Conservation (phyloP, 2,329 filamentous ascomycete species). For the Alternaria sp. region DNA sequence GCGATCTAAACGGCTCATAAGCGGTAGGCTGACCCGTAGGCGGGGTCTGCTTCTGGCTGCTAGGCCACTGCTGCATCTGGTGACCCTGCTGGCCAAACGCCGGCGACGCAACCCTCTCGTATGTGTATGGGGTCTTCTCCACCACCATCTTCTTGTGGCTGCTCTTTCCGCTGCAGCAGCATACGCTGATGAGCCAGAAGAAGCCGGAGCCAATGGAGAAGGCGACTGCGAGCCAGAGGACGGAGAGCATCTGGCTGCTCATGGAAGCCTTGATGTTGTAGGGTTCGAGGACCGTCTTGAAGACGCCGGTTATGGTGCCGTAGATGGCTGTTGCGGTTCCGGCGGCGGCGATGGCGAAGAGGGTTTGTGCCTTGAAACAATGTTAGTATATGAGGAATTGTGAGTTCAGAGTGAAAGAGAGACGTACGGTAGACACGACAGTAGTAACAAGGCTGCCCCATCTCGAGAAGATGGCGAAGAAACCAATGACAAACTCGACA, state of each 20-base stretch:
- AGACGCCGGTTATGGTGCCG: slow-evolving; percentile 69
- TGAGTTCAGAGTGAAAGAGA: background rate
- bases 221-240: slow-evolving; percentile 79
- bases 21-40: slow-evolving; percentile 36
- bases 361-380: slow-evolving; percentile 52
- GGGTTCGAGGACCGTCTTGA: slow-evolving; percentile 69
- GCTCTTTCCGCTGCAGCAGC: slow-evolving; percentile 81
- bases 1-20: slow-evolving; percentile 53
- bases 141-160: slow-evolving; percentile 55
- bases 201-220: slow-evolving; percentile 77
- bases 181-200: slow-evolving; percentile 92
- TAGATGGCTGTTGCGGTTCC: slow-evolving; percentile 77
- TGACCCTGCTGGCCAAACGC: slow-evolving; percentile 45
- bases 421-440: slow-evolving; percentile 71
- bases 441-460: slow-evolving; percentile 83
- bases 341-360: slow-evolving; percentile 70
- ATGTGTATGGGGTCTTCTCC: slow-evolving; percentile 67
- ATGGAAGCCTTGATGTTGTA: slow-evolving; percentile 74
- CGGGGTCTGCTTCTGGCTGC: slow-evolving; percentile 26
- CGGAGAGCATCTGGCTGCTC: slow-evolving; percentile 72
- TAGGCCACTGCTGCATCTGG: slow-evolving; percentile 22
- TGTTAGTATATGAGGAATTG: background rate
- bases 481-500: slow-evolving; percentile 75
- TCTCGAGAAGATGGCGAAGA: slow-evolving; percentile 83
- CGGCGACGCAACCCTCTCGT: slow-evolving; percentile 60